A percentile compares a stretch with the other conserved stretches of the same genome.
Evolutionary conservation across 768 basidiomycete genomes (phyloP).

Genomic region (Trametes gibbosa): DNA sequence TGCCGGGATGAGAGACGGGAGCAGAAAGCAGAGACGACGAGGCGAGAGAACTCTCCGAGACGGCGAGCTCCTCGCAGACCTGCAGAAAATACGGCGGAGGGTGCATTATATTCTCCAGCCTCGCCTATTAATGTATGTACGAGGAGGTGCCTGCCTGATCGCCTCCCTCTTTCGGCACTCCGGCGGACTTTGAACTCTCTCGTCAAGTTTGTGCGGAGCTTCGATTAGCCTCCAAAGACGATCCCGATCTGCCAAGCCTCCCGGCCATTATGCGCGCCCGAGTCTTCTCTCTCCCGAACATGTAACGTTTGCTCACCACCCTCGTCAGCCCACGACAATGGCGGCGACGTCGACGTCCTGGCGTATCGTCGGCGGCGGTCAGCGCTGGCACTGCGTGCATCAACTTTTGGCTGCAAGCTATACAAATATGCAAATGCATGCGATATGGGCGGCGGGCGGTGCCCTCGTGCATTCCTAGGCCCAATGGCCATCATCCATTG

Average conservation of each 20-base stretch:
- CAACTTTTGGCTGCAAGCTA: neutral
- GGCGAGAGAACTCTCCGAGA: neutral
- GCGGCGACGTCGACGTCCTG: no score
- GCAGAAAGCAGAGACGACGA: neutral
- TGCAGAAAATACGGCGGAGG: neutral
- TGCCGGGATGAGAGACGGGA: neutral
- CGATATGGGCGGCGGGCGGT: no score
- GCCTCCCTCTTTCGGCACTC: neutral
- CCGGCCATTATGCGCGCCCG: neutral
- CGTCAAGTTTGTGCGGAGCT: neutral
- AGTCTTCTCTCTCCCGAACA: neutral
- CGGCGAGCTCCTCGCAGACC: neutral
- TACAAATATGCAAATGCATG: neutral
- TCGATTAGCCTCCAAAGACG: neutral
- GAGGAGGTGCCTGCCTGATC: constrained; percentile 9
- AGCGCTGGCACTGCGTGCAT: neutral
- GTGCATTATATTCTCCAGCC: neutral
- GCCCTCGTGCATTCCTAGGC: neutral
- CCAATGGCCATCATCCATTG: neutral
- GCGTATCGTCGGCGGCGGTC: neutral
- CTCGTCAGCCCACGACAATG: no score
- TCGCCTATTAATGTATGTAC: neutral
- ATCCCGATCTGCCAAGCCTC: constrained; percentile 7
- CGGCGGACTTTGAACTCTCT: neutral
- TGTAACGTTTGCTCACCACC: no score